Evolutionary conservation across 2,329 filamentous ascomycete species (phyloP).

Genomic region (Colletotrichum higginsianum): DNA sequence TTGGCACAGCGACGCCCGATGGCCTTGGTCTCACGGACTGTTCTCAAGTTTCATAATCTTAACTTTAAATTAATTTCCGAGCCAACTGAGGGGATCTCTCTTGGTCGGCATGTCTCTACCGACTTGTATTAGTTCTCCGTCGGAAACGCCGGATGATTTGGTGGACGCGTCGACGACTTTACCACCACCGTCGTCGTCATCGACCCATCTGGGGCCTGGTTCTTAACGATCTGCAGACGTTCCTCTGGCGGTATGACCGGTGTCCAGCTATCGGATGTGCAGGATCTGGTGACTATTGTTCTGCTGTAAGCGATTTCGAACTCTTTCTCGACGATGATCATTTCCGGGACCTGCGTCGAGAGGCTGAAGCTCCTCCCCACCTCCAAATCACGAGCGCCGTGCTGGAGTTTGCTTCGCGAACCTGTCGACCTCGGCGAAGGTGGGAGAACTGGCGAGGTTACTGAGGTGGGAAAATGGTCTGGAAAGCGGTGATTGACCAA

Average conservation of each 20-base stretch:
- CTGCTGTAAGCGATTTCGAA: slow-evolving; percentile 29
- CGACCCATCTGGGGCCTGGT: slow-evolving; percentile 20
- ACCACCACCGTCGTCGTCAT: slow-evolving; percentile 34
- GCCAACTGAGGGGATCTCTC: too few relatives aligned
- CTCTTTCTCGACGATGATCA: slow-evolving; percentile 31
- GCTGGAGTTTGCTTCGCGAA: slow-evolving; percentile 7
- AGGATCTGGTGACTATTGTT: background rate
- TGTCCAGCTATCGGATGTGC: background rate
- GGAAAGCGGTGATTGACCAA: slow-evolving; percentile 40
- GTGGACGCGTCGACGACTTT: slow-evolving; percentile 12
- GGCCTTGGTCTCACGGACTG: too few relatives aligned
- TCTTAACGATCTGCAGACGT: slow-evolving; percentile 27
- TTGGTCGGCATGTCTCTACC: too few relatives aligned
- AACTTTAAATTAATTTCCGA: too few relatives aligned
- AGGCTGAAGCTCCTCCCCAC: slow-evolving; percentile 1
- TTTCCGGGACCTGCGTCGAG: slow-evolving; percentile 5
- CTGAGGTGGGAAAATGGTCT: background rate
- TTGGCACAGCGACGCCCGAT: too few relatives aligned
- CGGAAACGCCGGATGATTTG: slow-evolving; percentile 3
- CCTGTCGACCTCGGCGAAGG: background rate
- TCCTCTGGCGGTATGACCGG: slow-evolving; percentile 12
- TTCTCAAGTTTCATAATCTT: too few relatives aligned
- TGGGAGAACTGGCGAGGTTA: background rate
- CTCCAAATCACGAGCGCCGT: slow-evolving; percentile 4
- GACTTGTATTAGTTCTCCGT: background rate